These are phyloP conservation scores for Cutaneotrichosporon sp. DNA, from an alignment of 1,284 basidiomycete species.

Conservation along the genomic window DNA sequence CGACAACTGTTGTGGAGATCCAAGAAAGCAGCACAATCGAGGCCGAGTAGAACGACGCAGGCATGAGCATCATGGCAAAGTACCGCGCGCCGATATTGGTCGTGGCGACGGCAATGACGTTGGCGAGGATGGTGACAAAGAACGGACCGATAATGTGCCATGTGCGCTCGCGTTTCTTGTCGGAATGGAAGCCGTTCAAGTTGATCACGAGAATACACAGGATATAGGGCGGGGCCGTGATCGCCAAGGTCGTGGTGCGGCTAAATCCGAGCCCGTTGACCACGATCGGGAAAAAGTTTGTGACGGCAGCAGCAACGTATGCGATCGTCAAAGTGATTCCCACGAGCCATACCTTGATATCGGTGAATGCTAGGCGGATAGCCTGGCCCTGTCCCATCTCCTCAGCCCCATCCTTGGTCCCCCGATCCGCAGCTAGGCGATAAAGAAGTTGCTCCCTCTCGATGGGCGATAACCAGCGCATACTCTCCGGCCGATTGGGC, in stretches of 20 bases:
- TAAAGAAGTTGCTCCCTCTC: slow-evolving; percentile 43
- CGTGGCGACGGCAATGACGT: slow-evolving; percentile 64
- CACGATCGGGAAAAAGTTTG: slow-evolving; percentile 50
- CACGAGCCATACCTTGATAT: slow-evolving; percentile 46
- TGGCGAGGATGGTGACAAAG: slow-evolving; percentile 63
- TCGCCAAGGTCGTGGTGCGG: slow-evolving; percentile 47
- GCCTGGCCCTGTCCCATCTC: slow-evolving; percentile 32
- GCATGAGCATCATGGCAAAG: slow-evolving; percentile 42
- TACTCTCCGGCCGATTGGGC: slow-evolving; percentile 41
- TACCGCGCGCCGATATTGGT: slow-evolving; percentile 47
- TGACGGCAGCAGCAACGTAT: slow-evolving; percentile 43
- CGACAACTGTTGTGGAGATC: slow-evolving; percentile 48
- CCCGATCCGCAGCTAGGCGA: slow-evolving; percentile 43
- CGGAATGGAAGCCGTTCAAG: slow-evolving; percentile 45
- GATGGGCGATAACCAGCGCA: slow-evolving; percentile 37
- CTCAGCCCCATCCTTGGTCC: slow-evolving; percentile 35
- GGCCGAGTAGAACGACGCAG: slow-evolving; percentile 45
- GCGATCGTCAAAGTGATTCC: slow-evolving; percentile 25
- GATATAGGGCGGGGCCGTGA: slow-evolving; percentile 49
- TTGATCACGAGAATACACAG: slow-evolving; percentile 41
- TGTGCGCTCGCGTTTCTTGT: slow-evolving; percentile 44
- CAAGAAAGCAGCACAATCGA: slow-evolving; percentile 50
- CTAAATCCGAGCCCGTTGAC: slow-evolving; percentile 44
- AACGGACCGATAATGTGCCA: slow-evolving; percentile 24
- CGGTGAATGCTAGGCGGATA: slow-evolving; percentile 37